Percentiles rank a stretch among this genome's conserved stretches.
phyloP scores from a whole-genome alignment of 169 alveolate genomes.

The Plasmodium gonderi region DNA sequence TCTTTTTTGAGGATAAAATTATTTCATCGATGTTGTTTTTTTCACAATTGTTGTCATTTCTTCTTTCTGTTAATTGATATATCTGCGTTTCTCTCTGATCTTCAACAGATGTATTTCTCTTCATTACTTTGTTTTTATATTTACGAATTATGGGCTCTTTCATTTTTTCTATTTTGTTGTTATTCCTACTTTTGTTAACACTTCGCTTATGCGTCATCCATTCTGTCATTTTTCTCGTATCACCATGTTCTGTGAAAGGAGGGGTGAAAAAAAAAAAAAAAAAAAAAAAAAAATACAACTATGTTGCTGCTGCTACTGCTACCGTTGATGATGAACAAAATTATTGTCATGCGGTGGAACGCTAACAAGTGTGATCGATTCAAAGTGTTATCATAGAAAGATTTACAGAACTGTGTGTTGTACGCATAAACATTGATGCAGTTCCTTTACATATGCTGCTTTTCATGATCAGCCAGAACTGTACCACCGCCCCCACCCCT shows the following conservation, averaged over 20 bases:
- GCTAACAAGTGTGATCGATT: too few relatives aligned
- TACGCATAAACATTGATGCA: too few relatives aligned
- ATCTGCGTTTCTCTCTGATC: not conserved
- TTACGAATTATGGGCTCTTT: slow-evolving; percentile 29
- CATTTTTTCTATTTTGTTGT: slow-evolving; percentile 6
- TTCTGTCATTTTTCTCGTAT: slow-evolving; percentile 38
- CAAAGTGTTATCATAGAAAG: too few relatives aligned
- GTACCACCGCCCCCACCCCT: too few relatives aligned
- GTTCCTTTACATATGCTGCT: too few relatives aligned
- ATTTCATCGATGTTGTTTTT: slow-evolving; percentile 17
- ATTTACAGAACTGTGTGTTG: too few relatives aligned
- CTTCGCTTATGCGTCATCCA: slow-evolving; percentile 34
- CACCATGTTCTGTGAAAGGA: slow-evolving; percentile 11
- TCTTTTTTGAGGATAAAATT: slow-evolving; percentile 52
- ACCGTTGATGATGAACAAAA: too few relatives aligned
- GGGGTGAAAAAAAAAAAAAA: not conserved
- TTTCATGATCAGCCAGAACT: too few relatives aligned
- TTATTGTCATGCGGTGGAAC: too few relatives aligned
- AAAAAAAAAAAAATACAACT: not conserved
- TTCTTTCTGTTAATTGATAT: not conserved
- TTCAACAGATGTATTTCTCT: not conserved
- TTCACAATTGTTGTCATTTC: not conserved
- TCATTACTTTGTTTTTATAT: slow-evolving; percentile 41
- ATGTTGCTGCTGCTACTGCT: not conserved
- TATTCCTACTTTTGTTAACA: not conserved